phyloP scores from a whole-genome alignment of 2,329 filamentous ascomycete species.

The Colletotrichum liriopes region DNA sequence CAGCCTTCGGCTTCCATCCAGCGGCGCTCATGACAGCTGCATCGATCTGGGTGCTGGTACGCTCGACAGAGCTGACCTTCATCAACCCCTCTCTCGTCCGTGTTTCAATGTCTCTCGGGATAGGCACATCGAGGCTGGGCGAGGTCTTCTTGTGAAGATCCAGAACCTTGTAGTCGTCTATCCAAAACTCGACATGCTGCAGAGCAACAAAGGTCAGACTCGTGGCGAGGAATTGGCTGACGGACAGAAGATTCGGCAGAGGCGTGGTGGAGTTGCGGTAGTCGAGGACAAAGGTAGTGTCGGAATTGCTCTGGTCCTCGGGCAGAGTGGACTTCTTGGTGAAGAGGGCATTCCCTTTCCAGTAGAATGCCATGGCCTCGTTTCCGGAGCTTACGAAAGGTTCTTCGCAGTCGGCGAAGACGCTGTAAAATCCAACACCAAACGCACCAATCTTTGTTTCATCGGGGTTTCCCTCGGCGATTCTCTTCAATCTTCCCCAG shows the following conservation, averaged over 20 bases:
- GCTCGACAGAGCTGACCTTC: conserved; percentile 85
- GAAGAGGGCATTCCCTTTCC: conserved; percentile 98
- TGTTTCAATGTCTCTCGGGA: conserved; percentile 86
- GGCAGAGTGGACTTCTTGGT: conserved; percentile 87
- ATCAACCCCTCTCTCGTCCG: conserved; percentile 90
- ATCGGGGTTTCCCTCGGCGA: conserved; percentile 98
- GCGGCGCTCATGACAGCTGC: conserved; percentile 90
- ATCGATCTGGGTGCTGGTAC: conserved; percentile 92
- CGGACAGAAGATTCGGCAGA: conserved; percentile 85
- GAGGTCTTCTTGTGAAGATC: conserved; percentile 88
- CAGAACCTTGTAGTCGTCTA: conserved; percentile 89
- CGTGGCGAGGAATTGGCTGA: conserved; percentile 93
- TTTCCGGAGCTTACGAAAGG: conserved; percentile 95
- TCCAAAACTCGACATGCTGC: conserved; percentile 88
- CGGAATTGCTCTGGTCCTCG: conserved; percentile 73
- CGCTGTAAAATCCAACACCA: conserved; percentile 98
- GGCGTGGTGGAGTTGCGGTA: conserved; percentile 92
- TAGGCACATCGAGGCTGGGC: conserved; percentile 78
- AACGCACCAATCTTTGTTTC: conserved; percentile 99
- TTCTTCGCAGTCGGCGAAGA: conserved; percentile 98
- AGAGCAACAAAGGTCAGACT: conserved; percentile 96
- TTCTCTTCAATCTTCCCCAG: conserved; percentile 94
- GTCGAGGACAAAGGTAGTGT: conserved; percentile 95
- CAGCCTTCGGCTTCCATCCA: conserved; percentile 80
- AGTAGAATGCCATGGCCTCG: conserved; percentile 98